Evolutionary conservation across 2,329 filamentous ascomycete species (phyloP), one percentile per base, ranked within the genome.

Genomic region (Trichoderma guizhouense): DNA sequence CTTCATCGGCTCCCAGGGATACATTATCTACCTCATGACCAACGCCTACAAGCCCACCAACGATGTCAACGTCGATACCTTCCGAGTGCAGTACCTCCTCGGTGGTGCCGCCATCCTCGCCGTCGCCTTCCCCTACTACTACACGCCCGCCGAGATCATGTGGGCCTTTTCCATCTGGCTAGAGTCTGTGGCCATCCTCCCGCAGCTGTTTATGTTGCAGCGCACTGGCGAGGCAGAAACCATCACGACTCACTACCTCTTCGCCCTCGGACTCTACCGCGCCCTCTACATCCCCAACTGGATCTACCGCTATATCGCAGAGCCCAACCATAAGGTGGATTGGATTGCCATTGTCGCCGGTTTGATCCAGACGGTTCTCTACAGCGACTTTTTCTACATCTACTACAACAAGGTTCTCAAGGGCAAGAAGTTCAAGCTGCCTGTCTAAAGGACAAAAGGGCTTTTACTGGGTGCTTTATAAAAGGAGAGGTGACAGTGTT

Each of bases 161-260:
- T 99, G 96, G 96, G 92, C 96, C 26, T 99, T 98, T 82, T 97
- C 93, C 69, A 98, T 99, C 82, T 99, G 96, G 96, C 89, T 99
- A 36, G 96, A 99, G 85, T 92, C 93, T 5, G 96, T 99, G 21
- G 96, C 96, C 67, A 99, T 99, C 77, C 88, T 99, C 73, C 96
- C 96, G 2, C 96, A 99, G 85, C 89, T 99, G 68, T 98, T 99
- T 83, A 97, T 99, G 93, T 87, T 99, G 74, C 96, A 99, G 84
- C 89, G 96, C 78, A 99, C 96, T 0, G 97, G 96, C 76, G 95
- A 98, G 84, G 97, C 96, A 12, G 96, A 99, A 84, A 98, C 96
- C n/a, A 99, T 99, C 79, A 99, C 96, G 14, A 97, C 95, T 1
- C 95, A 99, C 83, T 99, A 99, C 82, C 88, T 99, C 55, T 97